A percentile compares a stretch with the other conserved stretches of the same genome.
These are phyloP conservation scores for Fusarium nematophilum DNA, from an alignment of 2,329 filamentous ascomycete species.

Conservation along the genomic window DNA sequence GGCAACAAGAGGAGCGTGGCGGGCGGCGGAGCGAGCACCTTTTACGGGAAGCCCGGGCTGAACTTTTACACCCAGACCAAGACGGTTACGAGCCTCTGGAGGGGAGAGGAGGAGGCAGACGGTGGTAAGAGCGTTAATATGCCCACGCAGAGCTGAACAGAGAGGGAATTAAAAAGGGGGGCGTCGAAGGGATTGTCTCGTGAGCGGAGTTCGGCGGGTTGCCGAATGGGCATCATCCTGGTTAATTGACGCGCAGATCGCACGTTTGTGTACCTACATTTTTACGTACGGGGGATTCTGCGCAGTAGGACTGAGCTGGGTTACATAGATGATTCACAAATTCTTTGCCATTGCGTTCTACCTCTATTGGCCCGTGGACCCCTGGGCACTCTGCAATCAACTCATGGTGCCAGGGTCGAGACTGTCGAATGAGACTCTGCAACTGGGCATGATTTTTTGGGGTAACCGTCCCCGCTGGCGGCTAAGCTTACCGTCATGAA, in stretches of 20 bases:
- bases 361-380: no score
- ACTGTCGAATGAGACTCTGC: no score
- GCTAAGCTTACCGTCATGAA: no score
- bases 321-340: no score
- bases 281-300: no score
- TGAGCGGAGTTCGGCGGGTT: background rate
- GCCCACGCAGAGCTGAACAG: constrained; percentile 5
- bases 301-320: no score
- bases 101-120: constrained; percentile 64
- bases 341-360: no score
- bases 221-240: background rate
- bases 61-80: constrained; percentile 80
- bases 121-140: constrained; percentile 6
- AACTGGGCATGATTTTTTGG: no score
- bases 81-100: constrained; percentile 78
- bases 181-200: background rate
- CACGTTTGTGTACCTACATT: no score
- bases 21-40: constrained; percentile 75
- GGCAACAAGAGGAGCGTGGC: constrained; percentile 72
- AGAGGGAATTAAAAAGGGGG: background rate
- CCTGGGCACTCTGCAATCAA: no score
- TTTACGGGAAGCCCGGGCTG: constrained; percentile 77
- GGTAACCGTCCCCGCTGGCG: no score
- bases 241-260: constrained; percentile 3
- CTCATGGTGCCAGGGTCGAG: no score